Evolutionary conservation across 78 protist genomes (phyloP), one percentile per base, ranked within the genome.

Genomic region (Isochrysis galbana): DNA sequence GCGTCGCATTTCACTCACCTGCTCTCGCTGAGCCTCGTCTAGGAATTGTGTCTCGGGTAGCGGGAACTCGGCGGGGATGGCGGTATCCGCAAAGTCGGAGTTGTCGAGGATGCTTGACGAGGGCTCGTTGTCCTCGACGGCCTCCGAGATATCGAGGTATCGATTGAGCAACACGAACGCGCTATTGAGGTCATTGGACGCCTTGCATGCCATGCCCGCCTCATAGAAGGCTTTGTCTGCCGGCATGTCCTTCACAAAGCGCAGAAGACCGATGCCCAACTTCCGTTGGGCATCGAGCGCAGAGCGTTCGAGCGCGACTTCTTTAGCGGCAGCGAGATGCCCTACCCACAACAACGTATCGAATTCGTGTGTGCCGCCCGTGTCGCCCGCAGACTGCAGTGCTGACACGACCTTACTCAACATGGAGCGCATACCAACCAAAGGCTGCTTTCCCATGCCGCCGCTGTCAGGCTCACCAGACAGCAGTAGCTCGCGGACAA

Each of bases 211-310:
- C 72, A 32, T 38, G 34, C 97, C 97, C 29, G 98, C 98, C 82
- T 95, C 97, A 92, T 92, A 96, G 91, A 94, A 97, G 21, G 94
- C 94, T 82, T 61, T 69, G 80, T 97, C 98, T 45, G 96, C 96
- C 11, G 98, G 98, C 25, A 96, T 0, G 26, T 25, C 55, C 5
- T 5, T 17, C 29, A 80, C 26, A 54, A 44, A 44, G 29, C 51
- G 51, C 3, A 80, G 88, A 46, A 44, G 55, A 34, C 29, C 0
- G 55, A 80, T 44, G 23, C 41, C 47, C 25, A 80, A 39, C 88
- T 41, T 80, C 25, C 21, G 34, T 38, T 10, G 19, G 29, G 23
- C 7, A 19, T 44, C 47, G 23, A 0, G 25, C 26, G 29, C 7
- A n/a, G 29, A 17, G 39, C 55, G 88, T 39, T 39, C n/a, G 29